Conservation (phyloP, 768 basidiomycete genomes). For the Termitomyces sp. region DNA sequence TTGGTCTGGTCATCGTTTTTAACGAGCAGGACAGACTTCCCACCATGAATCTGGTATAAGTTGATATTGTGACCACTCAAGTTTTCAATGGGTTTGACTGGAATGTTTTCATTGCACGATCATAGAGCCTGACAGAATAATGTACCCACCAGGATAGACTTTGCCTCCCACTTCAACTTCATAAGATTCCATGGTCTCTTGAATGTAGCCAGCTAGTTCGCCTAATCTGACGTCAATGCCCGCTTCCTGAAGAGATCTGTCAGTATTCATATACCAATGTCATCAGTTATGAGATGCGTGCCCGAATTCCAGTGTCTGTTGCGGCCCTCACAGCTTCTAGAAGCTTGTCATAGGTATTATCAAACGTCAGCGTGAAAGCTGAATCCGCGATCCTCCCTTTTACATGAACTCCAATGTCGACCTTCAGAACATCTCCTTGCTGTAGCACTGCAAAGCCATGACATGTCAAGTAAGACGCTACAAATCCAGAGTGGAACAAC, state of each 20-base stretch:
- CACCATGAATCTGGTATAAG: slow-evolving; percentile 88
- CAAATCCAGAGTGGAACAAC: slow-evolving; percentile 17
- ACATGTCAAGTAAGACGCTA: background rate
- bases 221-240: slow-evolving; percentile 94
- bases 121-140: slow-evolving; percentile 1
- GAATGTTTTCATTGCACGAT: slow-evolving; percentile 1
- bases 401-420: slow-evolving; percentile 97
- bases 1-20: slow-evolving; percentile 87
- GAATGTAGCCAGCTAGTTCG: slow-evolving; percentile 86
- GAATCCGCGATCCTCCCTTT: slow-evolving; percentile 94
- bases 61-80: slow-evolving; percentile 94
- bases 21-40: slow-evolving; percentile 87
- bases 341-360: slow-evolving; percentile 85
- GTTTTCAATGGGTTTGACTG: slow-evolving; percentile 92
- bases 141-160: slow-evolving; percentile 61
- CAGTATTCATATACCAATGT: background rate
- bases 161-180: slow-evolving; percentile 92
- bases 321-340: slow-evolving; percentile 91
- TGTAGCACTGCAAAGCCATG: slow-evolving; percentile 5
- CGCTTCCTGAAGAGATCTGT: slow-evolving; percentile 58
- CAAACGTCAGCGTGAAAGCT: slow-evolving; percentile 89
- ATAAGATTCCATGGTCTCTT: slow-evolving; percentile 99
- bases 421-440: slow-evolving; percentile 78
- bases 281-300: slow-evolving; percentile 21
- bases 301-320: slow-evolving; percentile 87